phyloP scores from a whole-genome alignment of 257 asterid genomes.

The Euphrasia confusa region DNA sequence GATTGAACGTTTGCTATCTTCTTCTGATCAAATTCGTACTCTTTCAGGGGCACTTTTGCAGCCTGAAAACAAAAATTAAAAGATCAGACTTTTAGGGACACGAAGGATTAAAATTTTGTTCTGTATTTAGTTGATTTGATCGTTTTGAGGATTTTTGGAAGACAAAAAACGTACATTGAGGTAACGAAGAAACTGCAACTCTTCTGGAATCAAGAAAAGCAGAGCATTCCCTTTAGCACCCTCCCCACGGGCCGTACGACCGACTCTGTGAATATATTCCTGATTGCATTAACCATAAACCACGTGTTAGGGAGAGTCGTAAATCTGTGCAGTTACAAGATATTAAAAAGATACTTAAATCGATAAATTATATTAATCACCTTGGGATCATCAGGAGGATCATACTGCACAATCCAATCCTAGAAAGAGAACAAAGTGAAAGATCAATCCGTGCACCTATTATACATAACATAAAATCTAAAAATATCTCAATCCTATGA shows the following conservation, averaged over 20 bases:
- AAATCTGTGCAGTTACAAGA: too few relatives aligned
- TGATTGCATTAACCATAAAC: conserved; percentile 30
- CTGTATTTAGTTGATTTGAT: too few relatives aligned
- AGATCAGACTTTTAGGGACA: conserved; percentile 6
- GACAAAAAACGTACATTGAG: conserved; percentile 56
- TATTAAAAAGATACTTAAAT: conserved; percentile 1
- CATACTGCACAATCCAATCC: conserved; percentile 99
- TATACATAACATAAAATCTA: too few relatives aligned
- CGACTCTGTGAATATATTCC: conserved; percentile 96
- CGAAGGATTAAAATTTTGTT: background rate
- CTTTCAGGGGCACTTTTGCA: conserved; percentile 87
- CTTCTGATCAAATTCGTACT: conserved; percentile 72
- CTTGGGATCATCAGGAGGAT: conserved; percentile 98
- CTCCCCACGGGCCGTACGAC: conserved; percentile 97
- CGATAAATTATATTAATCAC: conserved; percentile 29
- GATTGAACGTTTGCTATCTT: conserved; percentile 76
- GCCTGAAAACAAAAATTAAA: conserved; percentile 43
- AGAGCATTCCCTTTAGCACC: conserved; percentile 94
- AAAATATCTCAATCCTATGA: too few relatives aligned
- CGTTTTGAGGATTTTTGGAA: too few relatives aligned
- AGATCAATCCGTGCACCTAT: conserved; percentile 11
- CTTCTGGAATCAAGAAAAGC: conserved; percentile 93
- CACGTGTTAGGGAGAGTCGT: conserved; percentile 12
- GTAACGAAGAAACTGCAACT: conserved; percentile 66
- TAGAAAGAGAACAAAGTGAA: conserved; percentile 25